phyloP scores from a whole-genome alignment of 305 asterid species.

The Fraxinus sp. region DNA sequence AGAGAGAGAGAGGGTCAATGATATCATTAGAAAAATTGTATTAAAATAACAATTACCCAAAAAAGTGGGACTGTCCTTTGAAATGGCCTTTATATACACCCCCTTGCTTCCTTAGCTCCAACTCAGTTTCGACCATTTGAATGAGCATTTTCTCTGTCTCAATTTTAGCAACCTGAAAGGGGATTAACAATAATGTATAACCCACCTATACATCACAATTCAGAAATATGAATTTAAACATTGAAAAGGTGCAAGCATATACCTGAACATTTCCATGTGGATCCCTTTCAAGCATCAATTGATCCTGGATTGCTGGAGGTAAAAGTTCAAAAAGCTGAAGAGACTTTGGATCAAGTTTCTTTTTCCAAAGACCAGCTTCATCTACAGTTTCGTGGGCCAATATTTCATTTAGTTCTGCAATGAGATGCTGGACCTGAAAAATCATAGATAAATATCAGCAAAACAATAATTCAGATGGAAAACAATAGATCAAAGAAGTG shows the following conservation, averaged over 20 bases:
- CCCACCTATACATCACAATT: not conserved
- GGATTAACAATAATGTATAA: not conserved
- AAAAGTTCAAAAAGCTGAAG: constrained; percentile 77
- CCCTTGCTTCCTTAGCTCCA: constrained; percentile 68
- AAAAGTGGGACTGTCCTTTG: constrained; percentile 94
- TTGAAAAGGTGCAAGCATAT: not conserved
- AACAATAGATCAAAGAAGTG: constrained; percentile 10
- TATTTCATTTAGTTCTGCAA: constrained; percentile 88
- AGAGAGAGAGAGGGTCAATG: not conserved
- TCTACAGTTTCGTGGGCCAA: constrained; percentile 90
- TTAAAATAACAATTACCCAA: constrained; percentile 53
- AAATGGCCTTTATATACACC: constrained; percentile 66
- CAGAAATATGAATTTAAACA: not conserved
- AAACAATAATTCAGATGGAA: constrained; percentile 6
- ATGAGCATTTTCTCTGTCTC: constrained; percentile 99
- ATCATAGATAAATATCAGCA: constrained; percentile 12
- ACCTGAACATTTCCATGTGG: constrained; percentile 99
- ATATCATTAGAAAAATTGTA: not conserved
- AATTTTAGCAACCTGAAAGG: constrained; percentile 81
- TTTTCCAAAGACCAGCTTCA: constrained; percentile 91
- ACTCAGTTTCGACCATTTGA: constrained; percentile 96
- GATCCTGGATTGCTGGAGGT: constrained; percentile 90
- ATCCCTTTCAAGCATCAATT: constrained; percentile 96
- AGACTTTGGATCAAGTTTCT: constrained; percentile 68
- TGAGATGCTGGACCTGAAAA: constrained; percentile 92